Base-by-base conservation (phyloP, 208 protist species). In the Angomonas ambiguus region DNA sequence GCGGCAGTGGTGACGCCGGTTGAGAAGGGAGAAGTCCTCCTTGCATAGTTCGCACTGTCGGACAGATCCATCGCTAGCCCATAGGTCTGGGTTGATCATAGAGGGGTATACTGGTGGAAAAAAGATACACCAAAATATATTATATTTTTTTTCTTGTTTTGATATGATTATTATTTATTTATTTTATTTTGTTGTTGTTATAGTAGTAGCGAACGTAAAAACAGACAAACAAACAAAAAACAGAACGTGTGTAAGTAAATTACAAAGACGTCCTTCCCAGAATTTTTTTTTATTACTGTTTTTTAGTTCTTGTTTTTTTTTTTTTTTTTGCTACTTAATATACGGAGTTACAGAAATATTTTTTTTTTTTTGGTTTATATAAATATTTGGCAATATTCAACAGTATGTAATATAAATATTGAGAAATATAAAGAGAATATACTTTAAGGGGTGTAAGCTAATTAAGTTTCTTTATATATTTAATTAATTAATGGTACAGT, bases 1-100 rank as follows among this genome's bases (percentile, higher is more conserved):
- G 8, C 79, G 79, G 42, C 79, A 85, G 72, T 85, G 79, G 48
- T 85, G 79, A 3, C 79, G 74, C 11, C 79, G 75, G 18, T 67
- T 65, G 4, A 68, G 58, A n/a, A 75, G 65, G 30, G 64, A 62
- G 20, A 85, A 85, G 41, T 33, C n/a, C 3, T 27, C 53, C 3
- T 33, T 27, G 32, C 79, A 85, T 3, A 20, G 22, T 20, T 33
- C 33, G 38, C 79, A 85, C 13, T 48, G 56, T 24, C 32, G 64
- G 2, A 67, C 31, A 2, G 62, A 49, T 1, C 20, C 30, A 49
- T 85, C 79, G 30, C 58, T 24, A n/a, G 61, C 27, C 79, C 79
- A 85, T 0, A 63, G 28, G 2, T 45, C 31, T 0, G 76, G 73
- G 42, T 82, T 35, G 10, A 79, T 42, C 80, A 85, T 85, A 18